A percentile compares a stretch with the other conserved stretches of the same genome.
These are phyloP conservation scores for Stephanodiscus triporus DNA, from an alignment of 108 stramenopile genomes.

Conservation along the genomic window DNA sequence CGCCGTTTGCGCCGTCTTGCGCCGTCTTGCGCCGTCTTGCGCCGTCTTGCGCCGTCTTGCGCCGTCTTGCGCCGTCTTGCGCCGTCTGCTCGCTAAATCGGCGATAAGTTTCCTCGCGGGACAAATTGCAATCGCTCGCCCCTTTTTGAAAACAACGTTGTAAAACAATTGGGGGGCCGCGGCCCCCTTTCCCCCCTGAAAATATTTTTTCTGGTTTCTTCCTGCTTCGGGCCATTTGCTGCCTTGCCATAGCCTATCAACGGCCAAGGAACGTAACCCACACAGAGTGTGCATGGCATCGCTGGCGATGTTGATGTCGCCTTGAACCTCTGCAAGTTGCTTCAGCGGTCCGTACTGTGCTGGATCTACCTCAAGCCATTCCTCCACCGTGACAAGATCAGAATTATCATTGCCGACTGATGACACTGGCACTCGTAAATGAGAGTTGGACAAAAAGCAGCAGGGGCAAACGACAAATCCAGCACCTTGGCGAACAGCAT, in stretches of 20 bases:
- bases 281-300: conserved; percentile 68
- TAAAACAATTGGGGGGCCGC: too few species aligned
- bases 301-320: conserved; percentile 54
- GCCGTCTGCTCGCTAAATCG: too few species aligned
- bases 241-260: conserved; percentile 24
- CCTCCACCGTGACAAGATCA: conserved; percentile 23
- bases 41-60: too few species aligned
- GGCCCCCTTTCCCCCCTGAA: too few species aligned
- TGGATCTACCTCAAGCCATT: conserved; percentile 57
- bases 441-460: conserved; percentile 61
- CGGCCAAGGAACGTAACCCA: conserved; percentile 61
- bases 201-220: too few species aligned
- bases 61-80: too few species aligned
- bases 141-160: too few species aligned
- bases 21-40: too few species aligned
- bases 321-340: conserved; percentile 71
- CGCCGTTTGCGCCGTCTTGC: too few species aligned
- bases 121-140: too few species aligned
- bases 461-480: conserved; percentile 53
- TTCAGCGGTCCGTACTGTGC: conserved; percentile 49
- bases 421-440: conserved; percentile 45
- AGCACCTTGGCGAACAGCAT: conserved; percentile 33
- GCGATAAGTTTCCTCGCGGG: too few species aligned
- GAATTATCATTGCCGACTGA: conserved; percentile 1
- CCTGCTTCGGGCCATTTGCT: conserved; percentile 1